A percentile compares a stretch with the other conserved stretches of the same genome.
Evolutionary conservation across 805 yeast genomes (phyloP).

Genomic region (Tetrapisispora phaffii): DNA sequence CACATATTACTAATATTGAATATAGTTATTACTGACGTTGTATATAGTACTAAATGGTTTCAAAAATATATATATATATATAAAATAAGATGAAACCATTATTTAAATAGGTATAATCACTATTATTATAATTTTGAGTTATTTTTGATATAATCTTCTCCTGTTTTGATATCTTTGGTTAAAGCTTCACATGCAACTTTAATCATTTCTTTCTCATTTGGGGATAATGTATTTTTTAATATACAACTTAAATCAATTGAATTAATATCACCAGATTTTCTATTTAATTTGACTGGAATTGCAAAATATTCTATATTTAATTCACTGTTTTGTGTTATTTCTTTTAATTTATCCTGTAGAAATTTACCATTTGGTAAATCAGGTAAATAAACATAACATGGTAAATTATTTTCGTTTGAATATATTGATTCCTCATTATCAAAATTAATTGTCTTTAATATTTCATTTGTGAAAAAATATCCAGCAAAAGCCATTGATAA

Average conservation of each 20-base stretch:
- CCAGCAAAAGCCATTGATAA: slow-evolving; percentile 84
- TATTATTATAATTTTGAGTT: slow-evolving; percentile 16
- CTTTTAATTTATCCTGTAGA: slow-evolving; percentile 29
- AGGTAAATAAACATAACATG: slow-evolving; percentile 46
- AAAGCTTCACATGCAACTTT: slow-evolving; percentile 45
- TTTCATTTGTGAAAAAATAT: slow-evolving; percentile 59
- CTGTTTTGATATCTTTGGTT: slow-evolving; percentile 48
- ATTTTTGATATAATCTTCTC: slow-evolving; percentile 37
- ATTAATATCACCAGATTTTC: slow-evolving; percentile 37
- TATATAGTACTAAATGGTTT: no score
- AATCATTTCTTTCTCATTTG: slow-evolving; percentile 44
- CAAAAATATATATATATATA: no score
- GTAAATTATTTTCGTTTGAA: slow-evolving; percentile 32
- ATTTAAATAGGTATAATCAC: no score
- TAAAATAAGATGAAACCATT: no score
- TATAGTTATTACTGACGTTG: no score
- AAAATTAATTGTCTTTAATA: slow-evolving; percentile 35
- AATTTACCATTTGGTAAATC: slow-evolving; percentile 41
- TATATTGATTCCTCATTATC: slow-evolving; percentile 3
- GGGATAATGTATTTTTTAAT: slow-evolving; percentile 34
- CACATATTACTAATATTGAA: no score
- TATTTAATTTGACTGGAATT: slow-evolving; percentile 47
- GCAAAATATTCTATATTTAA: slow-evolving; percentile 42
- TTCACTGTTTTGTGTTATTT: not conserved
- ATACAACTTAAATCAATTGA: slow-evolving; percentile 40